phyloP scores from a whole-genome alignment of 768 basidiomycete genomes.

The Tricholoma sp. region DNA sequence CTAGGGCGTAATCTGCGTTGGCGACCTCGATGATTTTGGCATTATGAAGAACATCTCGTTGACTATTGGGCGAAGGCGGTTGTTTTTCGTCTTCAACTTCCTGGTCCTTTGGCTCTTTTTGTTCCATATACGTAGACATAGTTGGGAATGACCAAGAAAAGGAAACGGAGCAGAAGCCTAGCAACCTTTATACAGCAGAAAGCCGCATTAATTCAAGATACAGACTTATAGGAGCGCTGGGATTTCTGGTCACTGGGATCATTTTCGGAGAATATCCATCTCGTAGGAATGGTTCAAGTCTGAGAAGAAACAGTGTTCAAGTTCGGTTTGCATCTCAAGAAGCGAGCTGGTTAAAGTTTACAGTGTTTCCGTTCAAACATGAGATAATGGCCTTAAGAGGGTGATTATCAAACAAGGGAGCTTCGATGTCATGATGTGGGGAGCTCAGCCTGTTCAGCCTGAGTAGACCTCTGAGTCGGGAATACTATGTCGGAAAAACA shows the following conservation, averaged over 20 bases:
- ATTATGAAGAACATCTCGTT: constrained; percentile 4
- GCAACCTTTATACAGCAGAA: not conserved
- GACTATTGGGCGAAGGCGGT: not conserved
- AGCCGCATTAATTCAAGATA: not conserved
- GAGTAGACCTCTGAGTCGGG: no score
- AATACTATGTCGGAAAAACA: not conserved
- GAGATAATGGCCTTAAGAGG: not conserved
- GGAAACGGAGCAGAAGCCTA: not conserved
- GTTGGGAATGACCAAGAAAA: not conserved
- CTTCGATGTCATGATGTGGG: no score
- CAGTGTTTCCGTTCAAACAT: no score
- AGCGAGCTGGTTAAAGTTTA: no score
- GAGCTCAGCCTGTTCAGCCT: no score
- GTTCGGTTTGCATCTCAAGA: no score
- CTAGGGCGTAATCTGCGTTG: constrained; percentile 41
- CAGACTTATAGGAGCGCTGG: constrained; percentile 25
- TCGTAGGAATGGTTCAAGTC: not conserved
- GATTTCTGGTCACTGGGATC: not conserved
- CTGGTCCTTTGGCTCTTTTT: constrained; percentile 6
- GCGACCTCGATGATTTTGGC: constrained; percentile 22
- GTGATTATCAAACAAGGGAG: not conserved
- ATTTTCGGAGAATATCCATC: not conserved
- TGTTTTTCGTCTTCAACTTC: constrained; percentile 10
- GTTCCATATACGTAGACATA: constrained; percentile 13
- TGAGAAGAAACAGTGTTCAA: not conserved